Conservation (phyloP, 345 rosid genomes). For the Moricandia moricandioides region DNA sequence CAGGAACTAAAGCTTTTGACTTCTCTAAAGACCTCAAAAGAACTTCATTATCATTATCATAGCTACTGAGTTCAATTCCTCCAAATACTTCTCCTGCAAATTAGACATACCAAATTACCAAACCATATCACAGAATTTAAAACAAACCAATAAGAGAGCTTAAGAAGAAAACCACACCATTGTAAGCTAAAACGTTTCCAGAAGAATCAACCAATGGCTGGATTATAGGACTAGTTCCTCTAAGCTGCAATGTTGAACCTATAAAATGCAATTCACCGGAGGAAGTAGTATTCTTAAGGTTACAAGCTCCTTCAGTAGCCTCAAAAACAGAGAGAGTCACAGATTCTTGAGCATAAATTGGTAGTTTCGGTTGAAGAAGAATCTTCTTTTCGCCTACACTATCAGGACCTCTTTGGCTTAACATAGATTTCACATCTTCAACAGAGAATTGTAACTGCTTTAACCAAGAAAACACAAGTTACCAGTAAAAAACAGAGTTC, state of each 20-base stretch:
- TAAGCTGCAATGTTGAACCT: conserved; percentile 79
- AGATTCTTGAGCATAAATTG: conserved; percentile 18
- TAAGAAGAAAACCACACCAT: conserved; percentile 44
- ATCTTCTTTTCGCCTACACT: conserved; percentile 58
- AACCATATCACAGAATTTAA: neutral
- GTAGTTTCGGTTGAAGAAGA: conserved; percentile 29
- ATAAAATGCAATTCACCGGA: conserved; percentile 53
- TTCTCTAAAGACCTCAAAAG: conserved; percentile 53
- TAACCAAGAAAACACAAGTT: conserved; percentile 4
- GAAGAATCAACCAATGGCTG: conserved; percentile 70
- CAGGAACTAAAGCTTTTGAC: conserved; percentile 41
- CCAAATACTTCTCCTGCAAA: conserved; percentile 72
- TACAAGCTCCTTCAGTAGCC: conserved; percentile 25
- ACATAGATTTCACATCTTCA: conserved; percentile 56
- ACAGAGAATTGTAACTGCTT: conserved; percentile 42
- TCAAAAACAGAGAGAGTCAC: conserved; percentile 31
- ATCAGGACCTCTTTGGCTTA: conserved; percentile 75
- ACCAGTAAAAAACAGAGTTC: neutral
- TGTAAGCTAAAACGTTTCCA: conserved; percentile 60
- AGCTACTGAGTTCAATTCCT: conserved; percentile 54
- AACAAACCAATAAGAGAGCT: neutral
- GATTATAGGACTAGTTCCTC: conserved; percentile 53
- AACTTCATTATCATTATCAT: conserved; percentile 62
- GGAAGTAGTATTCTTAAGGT: conserved; percentile 15
- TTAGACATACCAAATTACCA: neutral